Conservation (phyloP, 2,329 filamentous ascomycete genomes). For the Verticillium dahliae region DNA sequence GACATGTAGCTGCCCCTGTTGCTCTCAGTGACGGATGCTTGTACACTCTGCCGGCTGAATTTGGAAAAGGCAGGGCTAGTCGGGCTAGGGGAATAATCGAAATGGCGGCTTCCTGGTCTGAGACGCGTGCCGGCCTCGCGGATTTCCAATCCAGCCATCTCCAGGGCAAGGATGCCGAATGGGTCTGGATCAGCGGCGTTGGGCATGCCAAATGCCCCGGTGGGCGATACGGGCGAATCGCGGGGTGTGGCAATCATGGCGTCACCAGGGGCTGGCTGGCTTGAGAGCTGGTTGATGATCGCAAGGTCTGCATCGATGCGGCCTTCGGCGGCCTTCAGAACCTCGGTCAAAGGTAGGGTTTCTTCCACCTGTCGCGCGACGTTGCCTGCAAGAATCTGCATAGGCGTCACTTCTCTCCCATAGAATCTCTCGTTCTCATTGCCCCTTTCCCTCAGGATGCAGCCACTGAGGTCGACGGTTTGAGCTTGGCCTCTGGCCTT, state of each 20-base stretch:
- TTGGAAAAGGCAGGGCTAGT: conserved; percentile 63
- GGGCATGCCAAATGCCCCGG: conserved; percentile 67
- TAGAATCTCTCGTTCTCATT: conserved; percentile 59
- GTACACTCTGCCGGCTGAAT: conserved; percentile 60
- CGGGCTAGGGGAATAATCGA: conserved; percentile 73
- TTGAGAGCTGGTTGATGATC: conserved; percentile 57
- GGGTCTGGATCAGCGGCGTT: conserved; percentile 80
- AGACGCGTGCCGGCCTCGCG: conserved; percentile 77
- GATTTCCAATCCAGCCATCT: conserved; percentile 83
- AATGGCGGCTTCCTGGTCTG: conserved; percentile 69
- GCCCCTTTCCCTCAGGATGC: conserved; percentile 46
- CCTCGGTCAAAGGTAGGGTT: conserved; percentile 62
- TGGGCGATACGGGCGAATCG: conserved; percentile 24
- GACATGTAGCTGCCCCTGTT: conserved; percentile 72
- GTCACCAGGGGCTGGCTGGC: conserved; percentile 70
- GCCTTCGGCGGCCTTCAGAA: conserved; percentile 83
- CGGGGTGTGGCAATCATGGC: conserved; percentile 46
- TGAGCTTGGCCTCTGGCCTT: conserved; percentile 52
- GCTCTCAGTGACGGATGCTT: conserved; percentile 53
- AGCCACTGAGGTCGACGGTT: conserved; percentile 48
- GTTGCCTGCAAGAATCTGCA: conserved; percentile 52
- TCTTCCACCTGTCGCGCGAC: conserved; percentile 48
- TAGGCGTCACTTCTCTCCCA: conserved; percentile 38
- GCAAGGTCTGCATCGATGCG: conserved; percentile 66
- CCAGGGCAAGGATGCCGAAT: conserved; percentile 84